phyloP scores from a whole-genome alignment of 345 rosid genomes.

The Ceriops tagal region DNA sequence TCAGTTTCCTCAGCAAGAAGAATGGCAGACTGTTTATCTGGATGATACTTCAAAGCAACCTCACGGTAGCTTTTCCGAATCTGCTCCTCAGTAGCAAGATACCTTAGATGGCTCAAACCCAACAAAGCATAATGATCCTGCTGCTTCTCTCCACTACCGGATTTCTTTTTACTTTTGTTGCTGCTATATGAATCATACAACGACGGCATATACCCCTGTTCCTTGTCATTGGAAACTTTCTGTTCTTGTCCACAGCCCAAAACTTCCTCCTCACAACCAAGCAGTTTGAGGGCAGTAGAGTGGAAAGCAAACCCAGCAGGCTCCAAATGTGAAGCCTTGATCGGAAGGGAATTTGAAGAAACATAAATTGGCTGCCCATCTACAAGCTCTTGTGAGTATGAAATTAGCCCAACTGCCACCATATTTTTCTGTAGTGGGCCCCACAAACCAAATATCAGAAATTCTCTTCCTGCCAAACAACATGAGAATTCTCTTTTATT shows the following conservation, averaged over 20 bases:
- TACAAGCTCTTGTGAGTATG: constrained; percentile 73
- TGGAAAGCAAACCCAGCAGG: constrained; percentile 97
- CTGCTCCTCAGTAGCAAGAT: constrained; percentile 99
- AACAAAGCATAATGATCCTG: constrained; percentile 93
- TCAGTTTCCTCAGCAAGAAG: constrained; percentile 87
- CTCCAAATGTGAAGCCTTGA: constrained; percentile 70
- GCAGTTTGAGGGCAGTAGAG: constrained; percentile 72
- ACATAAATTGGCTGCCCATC: constrained; percentile 66
- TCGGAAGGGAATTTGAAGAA: constrained; percentile 78
- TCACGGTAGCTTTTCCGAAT: constrained; percentile 85
- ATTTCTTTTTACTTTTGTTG: constrained; percentile 84
- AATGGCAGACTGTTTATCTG: constrained; percentile 85
- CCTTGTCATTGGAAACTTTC: constrained; percentile 58
- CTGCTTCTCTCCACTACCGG: constrained; percentile 58
- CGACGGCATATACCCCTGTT: constrained; percentile 57
- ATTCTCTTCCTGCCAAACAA: too few species aligned
- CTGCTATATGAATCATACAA: constrained; percentile 71
- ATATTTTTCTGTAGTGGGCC: too few species aligned
- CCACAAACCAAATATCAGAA: too few species aligned
- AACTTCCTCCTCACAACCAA: constrained; percentile 62
- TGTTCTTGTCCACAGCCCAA: constrained; percentile 40
- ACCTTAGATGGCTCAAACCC: constrained; percentile 88
- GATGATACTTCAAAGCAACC: constrained; percentile 91
- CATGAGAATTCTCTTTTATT: too few species aligned
- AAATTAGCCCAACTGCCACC: constrained; percentile 37